Evolutionary conservation across 768 basidiomycete species (phyloP).

Genomic region (Phylloporus rhodoxanthus): DNA sequence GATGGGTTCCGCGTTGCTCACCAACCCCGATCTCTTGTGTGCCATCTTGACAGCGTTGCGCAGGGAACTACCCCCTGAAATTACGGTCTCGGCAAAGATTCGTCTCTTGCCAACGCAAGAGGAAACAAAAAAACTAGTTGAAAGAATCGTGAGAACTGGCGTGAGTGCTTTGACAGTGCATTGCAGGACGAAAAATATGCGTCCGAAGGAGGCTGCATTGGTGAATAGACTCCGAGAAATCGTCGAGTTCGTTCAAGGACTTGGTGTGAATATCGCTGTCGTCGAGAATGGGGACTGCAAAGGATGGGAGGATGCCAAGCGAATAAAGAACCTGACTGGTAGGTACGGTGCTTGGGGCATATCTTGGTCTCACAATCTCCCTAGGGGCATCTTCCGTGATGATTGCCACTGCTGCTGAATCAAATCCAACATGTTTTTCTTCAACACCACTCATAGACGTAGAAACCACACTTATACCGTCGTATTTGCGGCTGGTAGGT

Average conservation of each 20-base stretch:
- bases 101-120: conserved; percentile 80
- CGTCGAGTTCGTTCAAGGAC: conserved; percentile 71
- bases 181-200: conserved; percentile 90
- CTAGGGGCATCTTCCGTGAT: conserved; percentile 85
- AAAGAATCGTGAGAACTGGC: conserved; percentile 81
- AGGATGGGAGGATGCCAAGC: conserved; percentile 70
- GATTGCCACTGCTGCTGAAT: conserved; percentile 93
- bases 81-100: conserved; percentile 93
- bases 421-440: conserved; percentile 87
- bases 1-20: conserved; percentile 94
- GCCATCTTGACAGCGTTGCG: conserved; percentile 80
- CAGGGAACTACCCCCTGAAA: conserved; percentile 61
- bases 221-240: conserved; percentile 78
- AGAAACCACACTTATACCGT: conserved; percentile 60
- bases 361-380: not conserved
- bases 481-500: conserved; percentile 68
- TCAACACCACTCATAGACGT: conserved; percentile 61
- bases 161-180: conserved; percentile 89
- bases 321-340: conserved; percentile 74
- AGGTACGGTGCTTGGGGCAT: conserved; percentile 13
- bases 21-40: conserved; percentile 87
- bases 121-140: conserved; percentile 85
- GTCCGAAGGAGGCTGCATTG: conserved; percentile 72
- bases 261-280: conserved; percentile 78
- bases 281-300: conserved; percentile 92